Evolutionary conservation across 2,329 filamentous ascomycete genomes (phyloP).

Genomic region (Cercospora zeina): DNA sequence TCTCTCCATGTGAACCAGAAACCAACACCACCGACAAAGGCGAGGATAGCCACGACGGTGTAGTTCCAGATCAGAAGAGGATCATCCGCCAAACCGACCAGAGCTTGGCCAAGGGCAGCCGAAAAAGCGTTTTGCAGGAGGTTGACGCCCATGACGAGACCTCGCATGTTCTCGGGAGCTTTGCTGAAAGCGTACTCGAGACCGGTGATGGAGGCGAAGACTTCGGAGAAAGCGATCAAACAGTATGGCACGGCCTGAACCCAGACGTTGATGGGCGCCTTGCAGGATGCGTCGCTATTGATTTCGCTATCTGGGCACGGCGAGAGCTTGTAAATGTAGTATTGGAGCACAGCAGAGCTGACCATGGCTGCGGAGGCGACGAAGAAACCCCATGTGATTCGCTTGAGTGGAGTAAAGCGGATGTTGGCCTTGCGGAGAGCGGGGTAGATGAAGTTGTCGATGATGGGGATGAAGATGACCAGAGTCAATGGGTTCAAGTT

Average conservation of each 20-base stretch:
- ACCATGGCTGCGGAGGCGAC: conserved; percentile 55
- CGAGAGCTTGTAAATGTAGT: conserved; percentile 54
- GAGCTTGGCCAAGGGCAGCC: conserved; percentile 61
- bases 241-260: conserved; percentile 49
- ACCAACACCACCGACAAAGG: conserved; percentile 60
- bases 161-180: conserved; percentile 50
- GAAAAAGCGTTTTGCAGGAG: conserved; percentile 61
- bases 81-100: conserved; percentile 62
- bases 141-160: conserved; percentile 54
- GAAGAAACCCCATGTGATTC: conserved; percentile 55
- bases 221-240: conserved; percentile 48
- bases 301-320: conserved; percentile 27
- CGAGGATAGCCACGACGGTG: conserved; percentile 60
- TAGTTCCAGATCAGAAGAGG: conserved; percentile 71
- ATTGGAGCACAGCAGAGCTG: conserved; percentile 58
- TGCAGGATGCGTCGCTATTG: conserved; percentile 38
- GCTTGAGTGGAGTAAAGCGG: conserved; percentile 53
- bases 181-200: conserved; percentile 51
- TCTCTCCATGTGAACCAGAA: conserved; percentile 70
- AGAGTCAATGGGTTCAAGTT: conserved; percentile 38
- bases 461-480: conserved; percentile 49
- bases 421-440: conserved; percentile 47
- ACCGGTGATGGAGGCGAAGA: conserved; percentile 49
- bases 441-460: conserved; percentile 51
- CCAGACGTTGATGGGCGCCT: conserved; percentile 45